phyloP scores from a whole-genome alignment of 2,329 filamentous ascomycete genomes.

The Aspergillus nomiae region DNA sequence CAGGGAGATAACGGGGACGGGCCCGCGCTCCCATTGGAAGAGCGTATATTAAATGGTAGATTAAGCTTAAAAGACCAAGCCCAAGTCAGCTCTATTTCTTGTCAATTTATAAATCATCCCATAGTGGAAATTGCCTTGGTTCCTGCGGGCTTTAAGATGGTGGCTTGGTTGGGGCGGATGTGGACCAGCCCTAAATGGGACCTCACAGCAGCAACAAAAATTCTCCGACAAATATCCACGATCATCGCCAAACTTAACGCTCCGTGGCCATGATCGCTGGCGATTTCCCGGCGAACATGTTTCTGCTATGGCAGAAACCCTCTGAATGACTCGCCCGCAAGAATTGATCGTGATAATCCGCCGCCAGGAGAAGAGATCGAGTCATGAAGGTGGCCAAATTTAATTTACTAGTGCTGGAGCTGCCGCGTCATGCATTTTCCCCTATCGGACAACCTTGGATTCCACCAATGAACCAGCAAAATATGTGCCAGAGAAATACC shows the following conservation, averaged over 20 bases:
- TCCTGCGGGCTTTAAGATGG: background rate
- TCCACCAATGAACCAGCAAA: slow-evolving; percentile 1
- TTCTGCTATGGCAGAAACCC: background rate
- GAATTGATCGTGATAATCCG: background rate
- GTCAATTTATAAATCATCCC: background rate
- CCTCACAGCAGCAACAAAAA: background rate
- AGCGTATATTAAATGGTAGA: background rate
- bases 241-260: background rate
- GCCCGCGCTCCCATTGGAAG: background rate
- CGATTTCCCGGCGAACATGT: background rate
- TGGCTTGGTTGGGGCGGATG: background rate
- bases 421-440: slow-evolving; percentile 2
- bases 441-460: background rate
- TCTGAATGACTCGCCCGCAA: too few relatives aligned
- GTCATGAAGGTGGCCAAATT: too few relatives aligned
- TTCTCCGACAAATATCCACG: background rate
- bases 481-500: background rate
- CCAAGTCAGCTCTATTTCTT: background rate
- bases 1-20: background rate
- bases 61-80: slow-evolving; percentile 1
- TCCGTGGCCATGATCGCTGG: background rate
- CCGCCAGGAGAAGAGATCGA: too few relatives aligned
- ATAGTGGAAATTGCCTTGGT: slow-evolving; percentile 1
- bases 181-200: slow-evolving; percentile 1
- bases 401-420: background rate